Evolutionary conservation across 2,329 filamentous ascomycete genomes (phyloP), one percentile per base, ranked within the genome.

Genomic region (Mycosphaerella sp.): DNA sequence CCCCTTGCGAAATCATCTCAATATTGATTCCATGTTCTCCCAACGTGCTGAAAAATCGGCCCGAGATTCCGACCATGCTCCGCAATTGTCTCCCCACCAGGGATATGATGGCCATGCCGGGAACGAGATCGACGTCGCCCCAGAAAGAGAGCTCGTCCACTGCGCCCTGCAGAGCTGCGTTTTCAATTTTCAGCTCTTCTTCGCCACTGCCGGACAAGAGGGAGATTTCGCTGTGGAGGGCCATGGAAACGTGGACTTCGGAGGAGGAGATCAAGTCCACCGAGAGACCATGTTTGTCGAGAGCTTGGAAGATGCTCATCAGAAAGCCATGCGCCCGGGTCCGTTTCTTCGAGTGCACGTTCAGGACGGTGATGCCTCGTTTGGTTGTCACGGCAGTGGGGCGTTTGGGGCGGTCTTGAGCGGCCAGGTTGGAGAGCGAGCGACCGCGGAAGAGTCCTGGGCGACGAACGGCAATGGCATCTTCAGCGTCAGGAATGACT

Each of bases 1-100:
- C 93, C 66, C 93, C 93, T 76, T 98, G 93, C 23, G 89, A 95
- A 63, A 98, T 98, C 93, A 98, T 98, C 75, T 98, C 93, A 64
- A 98, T 89, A 70, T 98, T 98, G 68, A 98, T 85, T 64, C 88
- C 87, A 70, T 95, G 87, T 69, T 96, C 88, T 42, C 93, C 93
- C 14, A 98, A 77, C 1, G 91, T 95, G 45, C 87, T 89, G 72
- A 98, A 97, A 87, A 98, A 97, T 64, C 82, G 84, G 29, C 93
- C 93, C 6, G 88, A 88, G 59, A 98, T 89, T 58, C 93, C 93
- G 53, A 77, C 72, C 90, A 97, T 96, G 72, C 95, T 93, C 77
- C 95, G 95, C 85, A 98, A 89, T 72, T 97, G 89, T 57, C 89
- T 88, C 46, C 93, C 93, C 0, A 98, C 92, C 49, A 98, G 76